These are phyloP conservation scores for Erodium maritimum DNA, from an alignment of 345 rosid species.

Conservation along the genomic window DNA sequence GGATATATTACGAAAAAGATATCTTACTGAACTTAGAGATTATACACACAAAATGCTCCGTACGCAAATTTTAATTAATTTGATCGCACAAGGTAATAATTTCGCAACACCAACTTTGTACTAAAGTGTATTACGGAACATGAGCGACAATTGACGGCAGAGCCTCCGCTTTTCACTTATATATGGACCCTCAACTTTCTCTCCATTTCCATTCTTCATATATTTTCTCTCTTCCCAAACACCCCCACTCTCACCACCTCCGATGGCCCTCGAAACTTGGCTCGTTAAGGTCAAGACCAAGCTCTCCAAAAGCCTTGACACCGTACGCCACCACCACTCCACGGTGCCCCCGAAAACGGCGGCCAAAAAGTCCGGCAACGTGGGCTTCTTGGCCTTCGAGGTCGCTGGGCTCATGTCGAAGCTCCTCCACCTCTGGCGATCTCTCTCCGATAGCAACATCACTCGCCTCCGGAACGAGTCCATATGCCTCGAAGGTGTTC, in stretches of 20 bases:
- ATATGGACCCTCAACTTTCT: constrained; percentile 27
- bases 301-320: constrained; percentile 36
- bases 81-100: too few relatives aligned
- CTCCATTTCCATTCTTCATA: constrained; percentile 18
- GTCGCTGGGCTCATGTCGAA: constrained; percentile 73
- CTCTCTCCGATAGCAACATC: constrained; percentile 62
- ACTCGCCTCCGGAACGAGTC: constrained; percentile 50
- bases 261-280: constrained; percentile 87
- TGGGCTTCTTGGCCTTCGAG: constrained; percentile 68
- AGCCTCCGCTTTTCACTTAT: too few relatives aligned
- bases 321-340: constrained; percentile 13
- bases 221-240: background rate
- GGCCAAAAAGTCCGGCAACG: constrained; percentile 20
- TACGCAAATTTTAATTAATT: too few relatives aligned
- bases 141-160: too few relatives aligned
- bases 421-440: constrained; percentile 62
- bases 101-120: too few relatives aligned
- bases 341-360: constrained; percentile 3
- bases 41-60: too few relatives aligned
- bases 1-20: too few relatives aligned
- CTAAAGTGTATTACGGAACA: too few relatives aligned
- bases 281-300: constrained; percentile 60
- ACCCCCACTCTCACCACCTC: background rate
- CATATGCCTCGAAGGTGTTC: constrained; percentile 59
- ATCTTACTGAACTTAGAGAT: too few relatives aligned